Conservation (phyloP, 495 filamentous ascomycete genomes). For the Neurospora sublineolata region DNA sequence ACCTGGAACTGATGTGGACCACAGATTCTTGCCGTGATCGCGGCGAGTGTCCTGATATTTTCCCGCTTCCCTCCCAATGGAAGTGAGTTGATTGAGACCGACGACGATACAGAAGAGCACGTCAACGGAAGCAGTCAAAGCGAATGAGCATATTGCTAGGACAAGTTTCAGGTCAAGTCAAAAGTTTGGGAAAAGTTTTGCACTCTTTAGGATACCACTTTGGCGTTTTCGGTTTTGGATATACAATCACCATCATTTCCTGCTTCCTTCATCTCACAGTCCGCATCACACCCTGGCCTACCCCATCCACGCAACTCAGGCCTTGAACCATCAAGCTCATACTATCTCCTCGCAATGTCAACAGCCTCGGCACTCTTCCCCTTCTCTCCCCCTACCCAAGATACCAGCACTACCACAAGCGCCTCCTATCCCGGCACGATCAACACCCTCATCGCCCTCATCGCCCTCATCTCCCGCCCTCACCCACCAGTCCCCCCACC, state of each 20-base stretch:
- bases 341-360: too few species aligned
- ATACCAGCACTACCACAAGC: neutral
- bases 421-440: neutral
- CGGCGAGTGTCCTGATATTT: conserved; percentile 33
- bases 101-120: conserved; percentile 14
- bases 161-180: neutral
- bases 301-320: neutral
- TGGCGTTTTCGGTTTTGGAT: neutral
- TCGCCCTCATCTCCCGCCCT: too few species aligned
- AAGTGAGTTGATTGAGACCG: conserved; percentile 29
- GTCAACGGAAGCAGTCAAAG: neutral
- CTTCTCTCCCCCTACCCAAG: neutral
- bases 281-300: neutral
- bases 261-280: neutral
- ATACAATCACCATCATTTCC: neutral
- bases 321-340: too few species aligned
- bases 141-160: neutral
- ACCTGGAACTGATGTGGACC: neutral
- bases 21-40: conserved; percentile 35
- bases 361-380: neutral
- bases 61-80: conserved; percentile 36
- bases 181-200: neutral
- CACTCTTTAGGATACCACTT: neutral
- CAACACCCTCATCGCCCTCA: neutral
- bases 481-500: neutral